phyloP scores from a whole-genome alignment of 441 rosid genomes.

The Arabidopsis lyrata region DNA sequence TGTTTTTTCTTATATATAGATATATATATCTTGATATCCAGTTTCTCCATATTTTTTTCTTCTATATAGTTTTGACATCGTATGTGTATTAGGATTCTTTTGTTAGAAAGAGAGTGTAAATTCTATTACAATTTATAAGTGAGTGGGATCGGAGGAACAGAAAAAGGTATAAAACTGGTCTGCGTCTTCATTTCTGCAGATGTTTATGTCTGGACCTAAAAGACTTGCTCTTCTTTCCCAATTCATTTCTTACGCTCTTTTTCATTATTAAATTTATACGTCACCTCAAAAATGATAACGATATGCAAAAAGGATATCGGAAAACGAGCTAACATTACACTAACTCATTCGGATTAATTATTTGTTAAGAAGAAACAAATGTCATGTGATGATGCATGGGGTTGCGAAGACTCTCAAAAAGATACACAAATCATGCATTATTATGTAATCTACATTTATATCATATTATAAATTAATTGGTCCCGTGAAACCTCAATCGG shows the following conservation, averaged over 20 bases:
- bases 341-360: background rate
- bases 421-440: conserved; percentile 4
- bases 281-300: conserved; percentile 32
- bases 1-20: background rate
- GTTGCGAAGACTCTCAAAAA: background rate
- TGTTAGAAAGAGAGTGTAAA: conserved; percentile 1
- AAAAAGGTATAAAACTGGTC: conserved; percentile 35
- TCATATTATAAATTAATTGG: background rate
- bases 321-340: background rate
- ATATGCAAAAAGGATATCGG: conserved; percentile 13
- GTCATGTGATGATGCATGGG: background rate
- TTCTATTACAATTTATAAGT: conserved; percentile 15
- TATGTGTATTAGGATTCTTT: conserved; percentile 6
- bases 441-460: background rate
- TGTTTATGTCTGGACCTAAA: conserved; percentile 35
- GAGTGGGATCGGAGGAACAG: conserved; percentile 41
- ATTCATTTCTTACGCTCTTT: conserved; percentile 10
- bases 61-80: background rate
- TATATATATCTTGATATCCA: too few relatives aligned
- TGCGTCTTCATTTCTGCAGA: conserved; percentile 36
- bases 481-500: conserved; percentile 17
- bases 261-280: conserved; percentile 32
- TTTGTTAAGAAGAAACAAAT: background rate
- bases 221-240: conserved; percentile 18
- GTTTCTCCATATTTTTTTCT: background rate